phyloP scores from a whole-genome alignment of 2,329 filamentous ascomycete species.

The Neonectria neomacrospora region DNA sequence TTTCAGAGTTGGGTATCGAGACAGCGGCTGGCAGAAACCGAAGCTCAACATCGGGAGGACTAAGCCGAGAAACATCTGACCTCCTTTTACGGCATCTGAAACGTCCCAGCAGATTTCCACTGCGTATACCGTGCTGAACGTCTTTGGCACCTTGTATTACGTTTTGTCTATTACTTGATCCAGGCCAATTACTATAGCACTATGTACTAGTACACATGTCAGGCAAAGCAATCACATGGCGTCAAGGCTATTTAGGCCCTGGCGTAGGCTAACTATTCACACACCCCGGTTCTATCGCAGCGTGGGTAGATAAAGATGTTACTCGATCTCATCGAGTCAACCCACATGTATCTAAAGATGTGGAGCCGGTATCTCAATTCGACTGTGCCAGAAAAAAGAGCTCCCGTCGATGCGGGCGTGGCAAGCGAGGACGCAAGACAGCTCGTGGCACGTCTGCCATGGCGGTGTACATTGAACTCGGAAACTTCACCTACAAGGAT shows the following conservation, averaged over 20 bases:
- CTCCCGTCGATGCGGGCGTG: neutral
- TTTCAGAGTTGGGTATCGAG: neutral
- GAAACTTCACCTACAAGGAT: neutral
- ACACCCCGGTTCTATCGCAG: neutral
- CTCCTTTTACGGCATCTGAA: no score
- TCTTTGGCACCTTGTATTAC: neutral
- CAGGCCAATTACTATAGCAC: neutral
- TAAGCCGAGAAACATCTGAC: no score
- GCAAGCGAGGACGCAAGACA: neutral
- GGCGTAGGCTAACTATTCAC: neutral
- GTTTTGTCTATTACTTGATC: neutral
- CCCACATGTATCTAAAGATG: neutral
- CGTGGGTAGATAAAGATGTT: slow-evolving; percentile 24
- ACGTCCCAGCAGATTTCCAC: no score
- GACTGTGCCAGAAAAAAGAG: neutral
- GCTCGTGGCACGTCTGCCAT: neutral
- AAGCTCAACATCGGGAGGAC: neutral
- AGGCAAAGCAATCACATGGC: neutral
- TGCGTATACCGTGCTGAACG: neutral
- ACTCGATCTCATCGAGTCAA: slow-evolving; percentile 44
- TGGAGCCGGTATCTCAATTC: neutral
- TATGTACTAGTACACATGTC: neutral
- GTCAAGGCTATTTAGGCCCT: neutral
- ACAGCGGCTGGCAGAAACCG: neutral
- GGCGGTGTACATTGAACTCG: neutral